These are phyloP conservation scores for Aspergillus melleus DNA, from an alignment of 2,329 filamentous ascomycete species.

Conservation along the genomic window DNA sequence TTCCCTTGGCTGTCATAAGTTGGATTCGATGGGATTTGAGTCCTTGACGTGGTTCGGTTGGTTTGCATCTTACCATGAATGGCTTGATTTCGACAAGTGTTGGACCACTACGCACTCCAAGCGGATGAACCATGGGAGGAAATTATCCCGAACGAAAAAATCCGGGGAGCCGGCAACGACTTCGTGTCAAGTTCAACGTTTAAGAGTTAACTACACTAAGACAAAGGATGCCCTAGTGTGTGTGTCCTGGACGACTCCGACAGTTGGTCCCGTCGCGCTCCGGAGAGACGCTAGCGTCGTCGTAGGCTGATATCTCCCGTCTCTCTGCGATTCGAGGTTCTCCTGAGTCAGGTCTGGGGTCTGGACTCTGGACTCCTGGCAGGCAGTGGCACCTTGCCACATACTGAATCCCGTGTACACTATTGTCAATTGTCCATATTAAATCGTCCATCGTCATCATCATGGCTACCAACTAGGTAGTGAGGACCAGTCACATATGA, in stretches of 20 bases:
- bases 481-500: conserved; percentile 12
- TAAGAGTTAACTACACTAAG: background rate
- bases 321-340: background rate
- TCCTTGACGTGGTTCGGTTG: too few relatives aligned
- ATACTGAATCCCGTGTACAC: too few relatives aligned
- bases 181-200: background rate
- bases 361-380: background rate
- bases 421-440: too few relatives aligned
- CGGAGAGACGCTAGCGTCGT: background rate
- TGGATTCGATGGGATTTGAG: too few relatives aligned
- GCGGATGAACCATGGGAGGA: too few relatives aligned
- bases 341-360: background rate
- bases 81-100: too few relatives aligned
- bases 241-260: background rate
- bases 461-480: background rate
- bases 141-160: background rate
- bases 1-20: too few relatives aligned
- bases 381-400: too few relatives aligned
- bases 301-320: background rate
- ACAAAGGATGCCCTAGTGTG: background rate
- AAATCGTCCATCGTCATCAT: too few relatives aligned
- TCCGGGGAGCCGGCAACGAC: background rate
- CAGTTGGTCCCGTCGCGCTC: background rate
- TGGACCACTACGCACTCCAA: too few relatives aligned
- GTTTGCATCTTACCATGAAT: too few relatives aligned